Base-by-base conservation (phyloP, 257 asterid genomes). In the Eucommia ulmoides region DNA sequence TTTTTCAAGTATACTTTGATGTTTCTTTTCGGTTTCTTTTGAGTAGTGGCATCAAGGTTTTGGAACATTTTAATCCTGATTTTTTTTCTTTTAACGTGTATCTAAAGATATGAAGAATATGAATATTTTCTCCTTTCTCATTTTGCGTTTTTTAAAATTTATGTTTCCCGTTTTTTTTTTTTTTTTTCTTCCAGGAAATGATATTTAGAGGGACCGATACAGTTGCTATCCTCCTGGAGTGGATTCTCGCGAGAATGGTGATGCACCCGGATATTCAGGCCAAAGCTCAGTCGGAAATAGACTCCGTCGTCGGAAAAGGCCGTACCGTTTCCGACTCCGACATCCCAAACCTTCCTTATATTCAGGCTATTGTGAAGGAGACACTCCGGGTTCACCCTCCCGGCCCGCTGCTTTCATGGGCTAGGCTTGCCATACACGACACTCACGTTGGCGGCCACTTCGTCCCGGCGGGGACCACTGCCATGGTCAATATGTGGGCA, bases 151-250 rank as follows among this genome's bases (percentile, higher is more conserved):
- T n/a, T n/a, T n/a, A n/a, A n/a, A n/a, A n/a, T n/a, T n/a, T n/a
- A 8, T 20, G 44, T n/a, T 45, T 18, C 17, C 19, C 3, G 19
- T 50, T 29, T 26, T 12, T 1, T 2, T 52, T n/a, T 29, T 12
- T 9, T 0, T 19, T 35, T 1, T 2, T 7, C 15, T 51, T 22
- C 41, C 76, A 86, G 96, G 94, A 86, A 65, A 83, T 83, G 96
- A 74, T 86, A 72, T 83, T 86, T 51, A 68, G 96, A 53, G 94
- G 96, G 7, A 83, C 93, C 0, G 96, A 86, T 70, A 83, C 96
- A 0, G 87, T 86, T 22, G 84, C 93, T 0, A 72, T 78, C 19
- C 45, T 83, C 48, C 64, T 80, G 16, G 96, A 86, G 62, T 86
- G 96, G 96, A 70, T 86, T 52, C 51, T 86, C 23, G 94, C 94